phyloP scores from a whole-genome alignment of 2,329 filamentous ascomycete genomes.

The Samsoniella hepiali region DNA sequence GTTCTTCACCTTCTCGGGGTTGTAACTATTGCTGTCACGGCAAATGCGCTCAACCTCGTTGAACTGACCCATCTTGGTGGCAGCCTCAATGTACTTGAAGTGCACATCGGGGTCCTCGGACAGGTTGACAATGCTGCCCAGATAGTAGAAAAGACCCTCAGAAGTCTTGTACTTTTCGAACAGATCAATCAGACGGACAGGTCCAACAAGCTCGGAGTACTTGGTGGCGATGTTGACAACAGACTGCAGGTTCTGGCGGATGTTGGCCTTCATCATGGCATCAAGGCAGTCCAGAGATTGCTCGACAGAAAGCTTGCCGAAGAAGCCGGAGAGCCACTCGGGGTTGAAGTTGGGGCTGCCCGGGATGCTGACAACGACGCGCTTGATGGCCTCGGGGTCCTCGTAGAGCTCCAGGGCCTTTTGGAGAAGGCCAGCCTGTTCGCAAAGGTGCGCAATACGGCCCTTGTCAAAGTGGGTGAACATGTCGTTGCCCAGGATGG shows the following conservation, averaged over 20 bases:
- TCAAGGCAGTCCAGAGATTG: slow-evolving; percentile 92
- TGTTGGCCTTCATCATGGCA: slow-evolving; percentile 94
- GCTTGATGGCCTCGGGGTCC: slow-evolving; percentile 85
- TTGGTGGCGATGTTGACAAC: slow-evolving; percentile 97
- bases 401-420: slow-evolving; percentile 94
- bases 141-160: slow-evolving; percentile 96
- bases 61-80: slow-evolving; percentile 88
- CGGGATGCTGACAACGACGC: slow-evolving; percentile 78
- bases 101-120: slow-evolving; percentile 93
- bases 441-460: slow-evolving; percentile 85
- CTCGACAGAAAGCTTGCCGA: slow-evolving; percentile 91
- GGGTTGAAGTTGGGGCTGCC: slow-evolving; percentile 77
- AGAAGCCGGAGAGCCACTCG: slow-evolving; percentile 90
- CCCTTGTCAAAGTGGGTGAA: slow-evolving; percentile 95
- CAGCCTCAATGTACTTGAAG: slow-evolving; percentile 99
- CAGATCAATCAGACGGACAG: slow-evolving; percentile 84
- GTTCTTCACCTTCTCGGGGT: slow-evolving; percentile 96
- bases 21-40: slow-evolving; percentile 85
- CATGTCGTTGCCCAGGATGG: slow-evolving; percentile 97
- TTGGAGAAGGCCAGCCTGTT: slow-evolving; percentile 83
- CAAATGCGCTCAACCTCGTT: slow-evolving; percentile 97
- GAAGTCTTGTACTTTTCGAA: slow-evolving; percentile 97
- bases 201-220: slow-evolving; percentile 90
- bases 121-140: slow-evolving; percentile 95
- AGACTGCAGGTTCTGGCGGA: slow-evolving; percentile 91